A percentile compares a stretch with the other conserved stretches of the same genome.
These are phyloP conservation scores for Chaetomiaceae sp. DNA, from an alignment of 2,329 filamentous ascomycete genomes.

Conservation along the genomic window DNA sequence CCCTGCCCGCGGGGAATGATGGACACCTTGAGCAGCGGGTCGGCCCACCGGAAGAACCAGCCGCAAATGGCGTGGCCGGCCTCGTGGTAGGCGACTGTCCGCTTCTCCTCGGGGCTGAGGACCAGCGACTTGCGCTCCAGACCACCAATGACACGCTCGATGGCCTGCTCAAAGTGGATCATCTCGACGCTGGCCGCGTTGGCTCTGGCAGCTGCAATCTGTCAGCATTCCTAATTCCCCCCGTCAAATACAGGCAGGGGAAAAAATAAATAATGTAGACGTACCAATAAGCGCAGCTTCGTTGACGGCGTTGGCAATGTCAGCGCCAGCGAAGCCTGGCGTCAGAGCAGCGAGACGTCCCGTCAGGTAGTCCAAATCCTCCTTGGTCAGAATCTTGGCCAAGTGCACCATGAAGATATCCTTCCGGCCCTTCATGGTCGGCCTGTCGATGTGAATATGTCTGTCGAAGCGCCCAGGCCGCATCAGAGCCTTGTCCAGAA, in stretches of 20 bases:
- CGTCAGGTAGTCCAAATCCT: slow-evolving; percentile 81
- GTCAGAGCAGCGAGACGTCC: slow-evolving; percentile 89
- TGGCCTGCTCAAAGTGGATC: slow-evolving; percentile 92
- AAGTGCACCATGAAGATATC: slow-evolving; percentile 96
- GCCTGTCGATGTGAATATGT: slow-evolving; percentile 90
- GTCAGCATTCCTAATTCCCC: slow-evolving; percentile 38
- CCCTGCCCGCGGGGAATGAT: slow-evolving; percentile 96
- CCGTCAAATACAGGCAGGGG: background rate
- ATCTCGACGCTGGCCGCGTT: slow-evolving; percentile 79
- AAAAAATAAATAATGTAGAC: background rate
- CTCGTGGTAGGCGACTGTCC: slow-evolving; percentile 58
- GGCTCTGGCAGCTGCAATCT: slow-evolving; percentile 70
- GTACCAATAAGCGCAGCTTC: slow-evolving; percentile 93
- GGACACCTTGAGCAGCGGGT: slow-evolving; percentile 94
- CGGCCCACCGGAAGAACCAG: slow-evolving; percentile 96
- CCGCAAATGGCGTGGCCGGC: slow-evolving; percentile 97
- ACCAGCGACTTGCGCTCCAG: slow-evolving; percentile 97
- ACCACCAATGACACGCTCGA: slow-evolving; percentile 93
- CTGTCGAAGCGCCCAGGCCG: slow-evolving; percentile 94
- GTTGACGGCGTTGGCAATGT: slow-evolving; percentile 98
- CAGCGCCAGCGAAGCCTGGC: slow-evolving; percentile 92
- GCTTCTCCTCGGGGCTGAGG: slow-evolving; percentile 86
- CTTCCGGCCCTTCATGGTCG: slow-evolving; percentile 93
- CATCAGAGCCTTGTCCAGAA: slow-evolving; percentile 93
- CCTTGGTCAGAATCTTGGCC: slow-evolving; percentile 88